These are phyloP conservation scores for Arabis alpina DNA, from an alignment of 345 rosid genomes.

Conservation along the genomic window DNA sequence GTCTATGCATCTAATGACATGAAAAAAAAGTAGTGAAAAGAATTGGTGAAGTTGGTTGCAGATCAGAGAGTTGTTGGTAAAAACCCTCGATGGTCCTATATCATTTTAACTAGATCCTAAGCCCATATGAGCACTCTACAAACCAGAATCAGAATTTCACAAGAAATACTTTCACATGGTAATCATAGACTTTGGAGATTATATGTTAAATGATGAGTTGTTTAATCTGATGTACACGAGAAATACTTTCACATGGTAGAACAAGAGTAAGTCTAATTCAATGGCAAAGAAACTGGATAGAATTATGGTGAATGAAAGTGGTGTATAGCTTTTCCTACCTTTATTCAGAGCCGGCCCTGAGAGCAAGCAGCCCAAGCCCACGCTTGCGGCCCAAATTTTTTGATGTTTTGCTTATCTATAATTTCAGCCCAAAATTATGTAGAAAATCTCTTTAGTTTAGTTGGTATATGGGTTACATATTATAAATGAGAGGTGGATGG, in stretches of 20 bases:
- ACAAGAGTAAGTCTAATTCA: not conserved
- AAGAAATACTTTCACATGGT: no score
- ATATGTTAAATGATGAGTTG: not conserved
- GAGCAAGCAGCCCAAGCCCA: no score
- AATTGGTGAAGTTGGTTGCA: accelerated
- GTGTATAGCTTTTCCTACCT: accelerated
- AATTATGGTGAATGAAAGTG: not conserved
- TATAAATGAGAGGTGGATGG: no score
- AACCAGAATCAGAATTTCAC: not conserved
- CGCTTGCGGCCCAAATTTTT: no score
- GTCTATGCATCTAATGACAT: not conserved
- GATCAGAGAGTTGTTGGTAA: not conserved
- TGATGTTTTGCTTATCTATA: no score
- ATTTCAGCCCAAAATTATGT: no score
- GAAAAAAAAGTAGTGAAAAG: not conserved
- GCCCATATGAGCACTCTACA: not conserved
- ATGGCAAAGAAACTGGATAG: not conserved
- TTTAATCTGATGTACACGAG: not conserved
- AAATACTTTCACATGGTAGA: not conserved
- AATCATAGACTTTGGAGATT: not conserved
- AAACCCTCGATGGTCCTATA: not conserved
- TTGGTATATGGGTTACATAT: no score
- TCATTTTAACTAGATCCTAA: not conserved
- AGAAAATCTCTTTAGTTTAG: no score
- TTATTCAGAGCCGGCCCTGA: no score